Evolutionary conservation across 768 basidiomycete genomes (phyloP).

Genomic region (Cyclocybe aegerita): DNA sequence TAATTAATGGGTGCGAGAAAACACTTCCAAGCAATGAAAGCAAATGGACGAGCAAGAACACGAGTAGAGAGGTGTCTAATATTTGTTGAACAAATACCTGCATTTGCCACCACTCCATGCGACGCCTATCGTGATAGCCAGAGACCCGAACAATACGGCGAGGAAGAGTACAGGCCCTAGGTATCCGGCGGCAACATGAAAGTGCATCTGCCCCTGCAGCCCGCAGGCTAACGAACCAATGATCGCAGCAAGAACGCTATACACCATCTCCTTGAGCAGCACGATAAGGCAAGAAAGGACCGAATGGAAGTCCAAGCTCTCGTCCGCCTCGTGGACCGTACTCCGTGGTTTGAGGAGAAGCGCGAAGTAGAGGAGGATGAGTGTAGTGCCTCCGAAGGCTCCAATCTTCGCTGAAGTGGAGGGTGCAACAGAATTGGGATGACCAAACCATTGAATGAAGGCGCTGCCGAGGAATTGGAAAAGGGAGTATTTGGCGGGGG

Average conservation of each 20-base stretch:
- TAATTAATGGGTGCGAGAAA: background rate
- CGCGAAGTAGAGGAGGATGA: constrained; percentile 19
- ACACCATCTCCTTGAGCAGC: constrained; percentile 23
- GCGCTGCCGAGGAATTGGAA: constrained; percentile 24
- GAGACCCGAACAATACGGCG: constrained; percentile 11
- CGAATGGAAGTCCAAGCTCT: background rate
- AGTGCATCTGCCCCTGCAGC: constrained; percentile 2
- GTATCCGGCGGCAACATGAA: constrained; percentile 16
- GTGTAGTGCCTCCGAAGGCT: constrained; percentile 22
- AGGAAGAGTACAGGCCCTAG: constrained; percentile 21
- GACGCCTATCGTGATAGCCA: constrained; percentile 10
- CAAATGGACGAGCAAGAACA: background rate
- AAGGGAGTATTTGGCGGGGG: constrained; percentile 29
- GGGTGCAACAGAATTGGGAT: constrained; percentile 2
- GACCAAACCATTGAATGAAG: constrained; percentile 12
- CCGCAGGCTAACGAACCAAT: constrained; percentile 15
- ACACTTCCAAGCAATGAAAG: no score
- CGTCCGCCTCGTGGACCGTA: background rate
- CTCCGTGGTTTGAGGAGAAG: constrained; percentile 10
- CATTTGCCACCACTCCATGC: constrained; percentile 12
- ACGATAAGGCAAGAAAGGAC: constrained; percentile 2
- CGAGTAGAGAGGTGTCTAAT: constrained; percentile 2
- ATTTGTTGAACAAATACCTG: constrained; percentile 7
- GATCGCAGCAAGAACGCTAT: constrained; percentile 19
- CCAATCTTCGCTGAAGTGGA: constrained; percentile 18